A percentile compares a stretch with the other conserved stretches of the same genome.
Conservation (phyloP, 768 basidiomycete genomes). For the Lactarius deliciosus region DNA sequence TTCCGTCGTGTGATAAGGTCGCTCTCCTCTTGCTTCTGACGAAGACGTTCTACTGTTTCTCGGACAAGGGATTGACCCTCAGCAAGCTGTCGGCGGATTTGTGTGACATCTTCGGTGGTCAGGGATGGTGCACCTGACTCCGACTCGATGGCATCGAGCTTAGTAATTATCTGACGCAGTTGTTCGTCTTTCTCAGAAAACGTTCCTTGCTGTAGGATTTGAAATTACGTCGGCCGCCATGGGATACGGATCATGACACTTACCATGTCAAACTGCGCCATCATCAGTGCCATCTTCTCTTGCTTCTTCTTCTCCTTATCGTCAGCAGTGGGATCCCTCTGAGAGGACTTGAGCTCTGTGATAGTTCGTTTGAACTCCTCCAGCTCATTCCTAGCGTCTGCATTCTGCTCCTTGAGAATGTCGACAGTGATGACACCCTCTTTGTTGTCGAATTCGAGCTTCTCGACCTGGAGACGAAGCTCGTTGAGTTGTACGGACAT, state of each 20-base stretch:
- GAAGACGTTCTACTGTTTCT: conserved; percentile 85
- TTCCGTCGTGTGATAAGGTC: conserved; percentile 78
- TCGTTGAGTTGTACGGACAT: conserved; percentile 95
- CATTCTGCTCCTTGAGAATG: conserved; percentile 92
- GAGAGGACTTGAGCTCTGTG: conserved; percentile 71
- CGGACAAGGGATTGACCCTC: conserved; percentile 85
- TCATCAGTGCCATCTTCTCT: conserved; percentile 99
- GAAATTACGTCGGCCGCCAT: conserved; percentile 17
- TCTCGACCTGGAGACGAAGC: conserved; percentile 84
- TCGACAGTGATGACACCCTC: conserved; percentile 91
- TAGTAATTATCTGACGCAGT: conserved; percentile 77
- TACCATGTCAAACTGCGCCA: conserved; percentile 97
- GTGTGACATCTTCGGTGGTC: conserved; percentile 71
- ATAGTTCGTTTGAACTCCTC: conserved; percentile 86
- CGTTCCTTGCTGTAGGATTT: conserved; percentile 67
- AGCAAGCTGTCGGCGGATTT: conserved; percentile 83
- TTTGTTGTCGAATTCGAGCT: conserved; percentile 94
- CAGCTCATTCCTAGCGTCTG: conserved; percentile 80
- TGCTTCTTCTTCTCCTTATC: conserved; percentile 99
- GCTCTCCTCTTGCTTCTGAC: conserved; percentile 90
- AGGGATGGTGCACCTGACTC: conserved; percentile 53
- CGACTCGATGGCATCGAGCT: conserved; percentile 79
- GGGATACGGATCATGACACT: conserved; percentile 36
- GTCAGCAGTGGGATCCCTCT: conserved; percentile 85
- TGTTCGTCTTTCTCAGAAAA: conserved; percentile 97